Conservation (phyloP, 2,329 filamentous ascomycete species). For the Epichloe bromicola region DNA sequence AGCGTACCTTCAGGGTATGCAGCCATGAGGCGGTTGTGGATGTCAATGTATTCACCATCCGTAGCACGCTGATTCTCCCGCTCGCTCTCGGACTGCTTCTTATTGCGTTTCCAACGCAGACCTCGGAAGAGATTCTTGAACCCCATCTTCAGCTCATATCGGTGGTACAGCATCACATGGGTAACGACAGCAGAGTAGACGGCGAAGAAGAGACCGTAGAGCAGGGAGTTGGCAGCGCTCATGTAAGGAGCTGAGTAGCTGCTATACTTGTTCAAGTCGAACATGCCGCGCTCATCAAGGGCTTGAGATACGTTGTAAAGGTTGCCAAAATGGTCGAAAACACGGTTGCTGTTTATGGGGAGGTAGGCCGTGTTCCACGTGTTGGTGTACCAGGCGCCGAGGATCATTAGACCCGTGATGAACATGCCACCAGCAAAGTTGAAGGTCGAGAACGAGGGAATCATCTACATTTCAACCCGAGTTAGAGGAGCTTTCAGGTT, state of each 20-base stretch:
- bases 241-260: conserved; percentile 30
- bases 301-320: conserved; percentile 25
- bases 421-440: conserved; percentile 21
- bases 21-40: conserved; percentile 35
- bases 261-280: conserved; percentile 25
- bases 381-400: conserved; percentile 21
- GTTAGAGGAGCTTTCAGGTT: not conserved
- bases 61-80: conserved; percentile 1
- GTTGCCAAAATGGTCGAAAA: conserved; percentile 25
- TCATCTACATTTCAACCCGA: conserved; percentile 10
- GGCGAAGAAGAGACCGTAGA: conserved; percentile 29
- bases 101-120: conserved; percentile 11
- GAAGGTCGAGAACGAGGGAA: conserved; percentile 24
- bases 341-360: conserved; percentile 27
- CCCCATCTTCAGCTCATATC: conserved; percentile 23
- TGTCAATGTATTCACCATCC: conserved; percentile 16
- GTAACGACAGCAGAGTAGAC: conserved; percentile 27
- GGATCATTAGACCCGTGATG: conserved; percentile 16
- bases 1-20: conserved; percentile 25
- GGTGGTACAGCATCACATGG: conserved; percentile 27
- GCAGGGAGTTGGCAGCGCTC: conserved; percentile 20
- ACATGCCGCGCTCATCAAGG: conserved; percentile 20
- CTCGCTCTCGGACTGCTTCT: conserved; percentile 7
- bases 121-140: conserved; percentile 20
- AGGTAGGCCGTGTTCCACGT: conserved; percentile 24